These are phyloP conservation scores for Leishmania guyanensis DNA, from an alignment of 208 protist species.

Conservation along the genomic window DNA sequence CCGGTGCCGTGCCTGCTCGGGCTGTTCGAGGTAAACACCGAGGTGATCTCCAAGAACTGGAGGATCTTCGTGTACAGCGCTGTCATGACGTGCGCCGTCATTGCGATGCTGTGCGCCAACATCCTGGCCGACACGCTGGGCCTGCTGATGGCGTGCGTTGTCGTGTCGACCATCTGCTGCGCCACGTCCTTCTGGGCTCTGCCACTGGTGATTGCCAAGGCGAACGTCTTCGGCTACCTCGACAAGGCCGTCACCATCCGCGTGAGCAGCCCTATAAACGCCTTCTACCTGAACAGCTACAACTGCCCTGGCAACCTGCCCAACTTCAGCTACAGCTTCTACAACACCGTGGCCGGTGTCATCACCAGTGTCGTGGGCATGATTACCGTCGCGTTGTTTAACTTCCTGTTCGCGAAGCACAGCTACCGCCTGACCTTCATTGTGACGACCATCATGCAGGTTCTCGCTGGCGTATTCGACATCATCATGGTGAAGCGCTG, in stretches of 20 bases:
- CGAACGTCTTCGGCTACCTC: conserved; percentile 63
- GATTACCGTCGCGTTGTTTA: conserved; percentile 50
- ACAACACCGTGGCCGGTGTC: conserved; percentile 47
- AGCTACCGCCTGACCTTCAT: conserved; percentile 55
- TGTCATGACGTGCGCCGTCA: conserved; percentile 49
- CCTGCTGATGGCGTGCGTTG: conserved; percentile 38
- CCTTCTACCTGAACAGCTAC: conserved; percentile 50
- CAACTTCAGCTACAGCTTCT: conserved; percentile 71
- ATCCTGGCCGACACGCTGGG: conserved; percentile 41
- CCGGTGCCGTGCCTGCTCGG: conserved; percentile 31
- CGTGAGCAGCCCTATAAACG: conserved; percentile 39
- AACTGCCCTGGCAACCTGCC: conserved; percentile 49
- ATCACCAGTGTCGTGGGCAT: conserved; percentile 53
- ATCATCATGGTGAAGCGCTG: conserved; percentile 69
- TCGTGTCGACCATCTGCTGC: conserved; percentile 47
- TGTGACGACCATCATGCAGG: conserved; percentile 35
- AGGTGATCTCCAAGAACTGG: conserved; percentile 54
- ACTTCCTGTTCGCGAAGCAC: conserved; percentile 55
- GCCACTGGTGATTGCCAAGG: conserved; percentile 58
- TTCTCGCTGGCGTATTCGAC: conserved; percentile 53
- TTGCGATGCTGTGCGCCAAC: conserved; percentile 48
- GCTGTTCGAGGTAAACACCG: conserved; percentile 65
- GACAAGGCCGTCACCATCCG: conserved; percentile 46
- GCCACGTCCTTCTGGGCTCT: conserved; percentile 55
- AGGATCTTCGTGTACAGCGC: conserved; percentile 48